A percentile compares a stretch with the other conserved stretches of the same genome.
Conservation (phyloP, 768 basidiomycete species). For the Lactarius vividus region DNA sequence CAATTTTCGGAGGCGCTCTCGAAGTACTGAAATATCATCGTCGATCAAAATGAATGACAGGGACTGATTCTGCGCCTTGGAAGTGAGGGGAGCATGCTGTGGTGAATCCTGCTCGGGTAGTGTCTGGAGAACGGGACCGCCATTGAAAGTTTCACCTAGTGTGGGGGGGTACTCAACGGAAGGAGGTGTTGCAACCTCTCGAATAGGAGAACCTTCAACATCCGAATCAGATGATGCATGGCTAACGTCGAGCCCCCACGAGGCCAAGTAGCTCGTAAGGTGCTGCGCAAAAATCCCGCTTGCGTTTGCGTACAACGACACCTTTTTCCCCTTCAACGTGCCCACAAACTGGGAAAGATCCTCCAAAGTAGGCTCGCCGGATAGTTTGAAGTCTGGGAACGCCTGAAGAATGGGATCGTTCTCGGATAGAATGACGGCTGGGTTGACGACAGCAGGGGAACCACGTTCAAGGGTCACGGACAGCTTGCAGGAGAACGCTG, state of each 20-base stretch:
- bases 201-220: conserved; percentile 40
- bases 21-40: conserved; percentile 81
- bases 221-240: conserved; percentile 67
- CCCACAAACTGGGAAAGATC: conserved; percentile 80
- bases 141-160: conserved; percentile 16
- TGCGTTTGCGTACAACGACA: conserved; percentile 81
- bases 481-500: conserved; percentile 56
- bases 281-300: conserved; percentile 88
- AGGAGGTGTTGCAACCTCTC: conserved; percentile 18
- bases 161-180: conserved; percentile 2
- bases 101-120: conserved; percentile 23
- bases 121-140: conserved; percentile 22
- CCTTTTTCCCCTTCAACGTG: conserved; percentile 77
- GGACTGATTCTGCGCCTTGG: conserved; percentile 30
- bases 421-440: conserved; percentile 39
- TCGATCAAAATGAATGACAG: conserved; percentile 86
- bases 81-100: conserved; percentile 22
- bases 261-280: conserved; percentile 86
- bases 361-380: conserved; percentile 73
- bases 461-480: conserved; percentile 62
- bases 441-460: conserved; percentile 43
- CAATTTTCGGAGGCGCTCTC: conserved; percentile 66
- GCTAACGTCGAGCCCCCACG: conserved; percentile 93
- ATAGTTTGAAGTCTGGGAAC: conserved; percentile 48
- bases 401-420: conserved; percentile 51